phyloP scores from a whole-genome alignment of 345 rosid genomes.

The Xanthoceras sorbifolium region DNA sequence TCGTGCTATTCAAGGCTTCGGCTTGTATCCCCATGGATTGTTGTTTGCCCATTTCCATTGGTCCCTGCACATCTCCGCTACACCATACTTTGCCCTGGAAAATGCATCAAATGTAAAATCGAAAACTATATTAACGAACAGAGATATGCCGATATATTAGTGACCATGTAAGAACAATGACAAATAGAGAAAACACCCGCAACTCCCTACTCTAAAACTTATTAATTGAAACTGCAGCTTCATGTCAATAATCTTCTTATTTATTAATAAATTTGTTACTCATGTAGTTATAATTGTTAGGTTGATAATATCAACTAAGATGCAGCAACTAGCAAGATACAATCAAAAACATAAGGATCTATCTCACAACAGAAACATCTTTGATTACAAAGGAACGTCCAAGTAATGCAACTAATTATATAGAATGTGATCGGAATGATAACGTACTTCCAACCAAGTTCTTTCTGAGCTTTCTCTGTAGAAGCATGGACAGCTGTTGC shows the following conservation, averaged over 20 bases:
- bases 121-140: background rate
- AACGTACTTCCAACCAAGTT: slow-evolving; percentile 94
- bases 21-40: slow-evolving; percentile 85
- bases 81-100: slow-evolving; percentile 87
- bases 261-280: no score
- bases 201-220: background rate
- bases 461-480: slow-evolving; percentile 69
- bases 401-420: background rate
- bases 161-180: background rate
- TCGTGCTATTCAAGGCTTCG: slow-evolving; percentile 41
- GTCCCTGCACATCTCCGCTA: slow-evolving; percentile 89
- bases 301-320: background rate
- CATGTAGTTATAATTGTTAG: background rate
- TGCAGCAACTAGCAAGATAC: background rate
- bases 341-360: background rate
- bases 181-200: background rate
- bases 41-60: slow-evolving; percentile 96
- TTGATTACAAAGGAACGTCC: background rate
- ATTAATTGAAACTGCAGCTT: background rate
- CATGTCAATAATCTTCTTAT: background rate
- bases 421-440: background rate
- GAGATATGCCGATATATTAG: background rate
- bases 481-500: slow-evolving; percentile 89
- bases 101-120: background rate
- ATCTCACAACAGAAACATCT: background rate